Percentiles rank a stretch among this genome's conserved stretches.
These are phyloP conservation scores for Emmonsiellopsis sp. DNA, from an alignment of 2,329 filamentous ascomycete genomes.

Conservation along the genomic window DNA sequence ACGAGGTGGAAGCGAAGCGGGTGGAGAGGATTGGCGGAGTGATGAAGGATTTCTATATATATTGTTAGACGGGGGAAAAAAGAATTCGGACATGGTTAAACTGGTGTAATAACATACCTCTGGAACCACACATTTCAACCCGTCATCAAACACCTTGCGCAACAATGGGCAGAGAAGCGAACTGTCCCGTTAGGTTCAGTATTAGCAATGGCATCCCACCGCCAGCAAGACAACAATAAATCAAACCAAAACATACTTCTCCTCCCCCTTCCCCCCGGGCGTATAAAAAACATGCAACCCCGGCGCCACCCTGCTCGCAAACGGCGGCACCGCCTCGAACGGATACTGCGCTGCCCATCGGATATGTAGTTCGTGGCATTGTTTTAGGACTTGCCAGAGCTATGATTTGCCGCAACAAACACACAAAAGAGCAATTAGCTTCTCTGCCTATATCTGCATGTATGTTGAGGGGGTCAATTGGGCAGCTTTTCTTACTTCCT, in stretches of 20 bases:
- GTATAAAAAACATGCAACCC: constrained; percentile 76
- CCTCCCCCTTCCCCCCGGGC: constrained; percentile 35
- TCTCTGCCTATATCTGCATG: background rate
- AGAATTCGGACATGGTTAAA: background rate
- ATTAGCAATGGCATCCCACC: background rate
- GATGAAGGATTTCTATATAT: constrained; percentile 50
- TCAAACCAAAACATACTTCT: constrained; percentile 21
- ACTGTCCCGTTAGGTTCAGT: constrained; percentile 20
- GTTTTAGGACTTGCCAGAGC: constrained; percentile 53
- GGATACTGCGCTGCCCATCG: constrained; percentile 59
- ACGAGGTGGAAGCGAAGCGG: constrained; percentile 52
- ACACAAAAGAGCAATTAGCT: background rate
- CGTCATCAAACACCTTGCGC: constrained; percentile 45
- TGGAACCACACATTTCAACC: constrained; percentile 46
- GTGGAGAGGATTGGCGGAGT: constrained; percentile 45
- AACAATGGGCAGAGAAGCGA: constrained; percentile 49
- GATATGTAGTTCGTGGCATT: constrained; percentile 64
- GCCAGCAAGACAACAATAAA: background rate
- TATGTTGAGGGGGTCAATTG: background rate
- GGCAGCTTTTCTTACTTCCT: constrained; percentile 39
- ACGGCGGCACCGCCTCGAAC: constrained; percentile 56
- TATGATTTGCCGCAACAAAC: constrained; percentile 17
- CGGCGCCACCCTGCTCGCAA: constrained; percentile 64
- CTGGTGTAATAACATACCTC: constrained; percentile 27
- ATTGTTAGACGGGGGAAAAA: constrained; percentile 13